Evolutionary conservation across 306 rosid species (phyloP).

Genomic region (Rubus parviflorus): DNA sequence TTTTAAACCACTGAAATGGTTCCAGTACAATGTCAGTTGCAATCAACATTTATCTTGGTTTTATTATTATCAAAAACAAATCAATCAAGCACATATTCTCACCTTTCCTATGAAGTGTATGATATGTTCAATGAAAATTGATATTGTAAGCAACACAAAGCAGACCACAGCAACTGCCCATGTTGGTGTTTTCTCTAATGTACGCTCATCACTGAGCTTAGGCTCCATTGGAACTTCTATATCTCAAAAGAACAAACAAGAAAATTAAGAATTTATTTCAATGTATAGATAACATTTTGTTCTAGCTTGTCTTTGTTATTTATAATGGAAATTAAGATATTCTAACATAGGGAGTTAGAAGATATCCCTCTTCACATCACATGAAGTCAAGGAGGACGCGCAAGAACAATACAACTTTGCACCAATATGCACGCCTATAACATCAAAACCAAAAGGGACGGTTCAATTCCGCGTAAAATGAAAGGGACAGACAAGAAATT

Average conservation of each 20-base stretch:
- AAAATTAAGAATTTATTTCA: not conserved
- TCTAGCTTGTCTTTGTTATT: not conserved
- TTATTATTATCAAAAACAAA: not conserved
- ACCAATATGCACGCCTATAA: no score
- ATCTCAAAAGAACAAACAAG: not conserved
- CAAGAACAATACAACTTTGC: no score
- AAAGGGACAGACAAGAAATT: no score
- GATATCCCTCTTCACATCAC: no score
- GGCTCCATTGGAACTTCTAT: conserved; percentile 5
- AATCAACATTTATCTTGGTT: not conserved
- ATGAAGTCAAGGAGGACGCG: no score
- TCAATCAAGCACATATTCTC: not conserved
- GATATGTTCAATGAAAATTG: conserved; percentile 56
- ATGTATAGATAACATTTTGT: no score
- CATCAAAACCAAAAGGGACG: no score
- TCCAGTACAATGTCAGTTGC: not conserved
- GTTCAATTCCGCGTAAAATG: no score
- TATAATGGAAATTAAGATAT: not conserved
- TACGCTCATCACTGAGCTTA: conserved; percentile 22
- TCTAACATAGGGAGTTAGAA: not conserved
- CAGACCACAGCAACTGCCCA: conserved; percentile 79
- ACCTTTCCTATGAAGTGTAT: conserved; percentile 54
- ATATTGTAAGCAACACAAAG: conserved; percentile 53
- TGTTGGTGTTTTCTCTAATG: conserved; percentile 57
- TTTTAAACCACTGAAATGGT: conserved; percentile 43